These are phyloP conservation scores for Trichaptum fuscoviolaceum DNA, from an alignment of 768 basidiomycete genomes.

Conservation along the genomic window DNA sequence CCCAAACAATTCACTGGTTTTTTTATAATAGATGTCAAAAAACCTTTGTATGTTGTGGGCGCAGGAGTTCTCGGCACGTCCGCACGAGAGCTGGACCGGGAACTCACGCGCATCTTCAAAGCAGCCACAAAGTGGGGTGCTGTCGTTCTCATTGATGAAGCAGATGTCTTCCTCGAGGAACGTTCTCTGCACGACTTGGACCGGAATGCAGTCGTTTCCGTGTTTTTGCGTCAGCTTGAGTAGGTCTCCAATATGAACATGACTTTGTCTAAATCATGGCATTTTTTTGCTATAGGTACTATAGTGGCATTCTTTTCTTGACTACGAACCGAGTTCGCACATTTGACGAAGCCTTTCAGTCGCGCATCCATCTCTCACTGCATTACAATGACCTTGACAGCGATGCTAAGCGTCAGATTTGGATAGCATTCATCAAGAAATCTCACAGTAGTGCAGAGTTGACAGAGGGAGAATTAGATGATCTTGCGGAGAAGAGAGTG, in stretches of 20 bases:
- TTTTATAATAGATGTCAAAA: neutral
- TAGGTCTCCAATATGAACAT: constrained; percentile 11
- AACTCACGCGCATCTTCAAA: constrained; percentile 26
- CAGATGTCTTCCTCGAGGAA: constrained; percentile 70
- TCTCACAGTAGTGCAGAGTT: constrained; percentile 30
- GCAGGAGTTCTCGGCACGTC: constrained; percentile 30
- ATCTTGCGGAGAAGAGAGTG: constrained; percentile 45
- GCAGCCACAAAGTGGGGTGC: constrained; percentile 29
- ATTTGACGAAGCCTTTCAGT: constrained; percentile 32
- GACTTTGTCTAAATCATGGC: neutral
- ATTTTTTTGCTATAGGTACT: constrained; percentile 13
- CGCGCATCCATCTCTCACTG: constrained; percentile 32
- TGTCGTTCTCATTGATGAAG: constrained; percentile 33
- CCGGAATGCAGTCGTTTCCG: constrained; percentile 68
- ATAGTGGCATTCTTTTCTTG: constrained; percentile 33
- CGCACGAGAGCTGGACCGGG: constrained; percentile 25
- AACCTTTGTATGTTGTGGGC: constrained; percentile 28
- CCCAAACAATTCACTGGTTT: neutral
- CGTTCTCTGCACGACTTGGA: constrained; percentile 58
- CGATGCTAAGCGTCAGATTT: constrained; percentile 50
- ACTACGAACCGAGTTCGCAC: constrained; percentile 33
- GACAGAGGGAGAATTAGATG: constrained; percentile 35
- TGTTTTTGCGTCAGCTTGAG: constrained; percentile 40
- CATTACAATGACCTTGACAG: constrained; percentile 55
- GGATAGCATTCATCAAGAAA: constrained; percentile 54